These are phyloP conservation scores for Saposhnikovia divaricata DNA, from an alignment of 129 eudicot species.

Conservation along the genomic window DNA sequence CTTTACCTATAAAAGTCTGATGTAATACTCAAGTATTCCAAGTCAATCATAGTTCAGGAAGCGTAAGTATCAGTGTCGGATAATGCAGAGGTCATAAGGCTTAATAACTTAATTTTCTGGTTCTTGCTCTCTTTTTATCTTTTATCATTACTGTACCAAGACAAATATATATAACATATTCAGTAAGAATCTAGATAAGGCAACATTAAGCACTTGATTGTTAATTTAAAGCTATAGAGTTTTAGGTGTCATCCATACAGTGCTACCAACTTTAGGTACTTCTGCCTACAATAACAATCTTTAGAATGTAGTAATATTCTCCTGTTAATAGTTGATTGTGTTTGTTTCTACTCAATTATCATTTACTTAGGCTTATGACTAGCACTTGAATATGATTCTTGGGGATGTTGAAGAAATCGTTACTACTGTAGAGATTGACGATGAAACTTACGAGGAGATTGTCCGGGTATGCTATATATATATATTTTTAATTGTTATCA, in stretches of 20 bases:
- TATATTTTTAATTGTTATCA: too few species aligned
- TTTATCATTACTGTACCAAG: too few species aligned
- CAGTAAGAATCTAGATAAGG: too few species aligned
- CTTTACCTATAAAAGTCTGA: conserved; percentile 18
- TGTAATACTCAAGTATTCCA: conserved; percentile 20
- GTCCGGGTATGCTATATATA: conserved; percentile 60
- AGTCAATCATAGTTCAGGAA: conserved; percentile 14
- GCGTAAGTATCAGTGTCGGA: conserved; percentile 7
- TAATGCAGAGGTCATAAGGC: neutral
- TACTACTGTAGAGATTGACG: conserved; percentile 92
- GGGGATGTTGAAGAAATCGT: conserved; percentile 98
- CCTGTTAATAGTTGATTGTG: neutral
- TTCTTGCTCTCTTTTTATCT: too few species aligned
- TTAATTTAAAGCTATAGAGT: neutral
- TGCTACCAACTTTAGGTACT: too few species aligned
- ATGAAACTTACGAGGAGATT: conserved; percentile 95
- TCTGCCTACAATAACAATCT: too few species aligned
- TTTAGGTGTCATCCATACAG: neutral
- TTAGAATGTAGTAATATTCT: neutral
- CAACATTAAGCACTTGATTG: too few species aligned
- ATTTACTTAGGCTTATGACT: conserved; percentile 76
- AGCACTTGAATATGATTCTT: conserved; percentile 96
- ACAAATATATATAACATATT: too few species aligned
- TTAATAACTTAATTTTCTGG: conserved; percentile 39
- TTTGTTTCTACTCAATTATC: neutral